Conservation (phyloP, 2,329 filamentous ascomycete species). For the Dactylonectria macrodidyma region DNA sequence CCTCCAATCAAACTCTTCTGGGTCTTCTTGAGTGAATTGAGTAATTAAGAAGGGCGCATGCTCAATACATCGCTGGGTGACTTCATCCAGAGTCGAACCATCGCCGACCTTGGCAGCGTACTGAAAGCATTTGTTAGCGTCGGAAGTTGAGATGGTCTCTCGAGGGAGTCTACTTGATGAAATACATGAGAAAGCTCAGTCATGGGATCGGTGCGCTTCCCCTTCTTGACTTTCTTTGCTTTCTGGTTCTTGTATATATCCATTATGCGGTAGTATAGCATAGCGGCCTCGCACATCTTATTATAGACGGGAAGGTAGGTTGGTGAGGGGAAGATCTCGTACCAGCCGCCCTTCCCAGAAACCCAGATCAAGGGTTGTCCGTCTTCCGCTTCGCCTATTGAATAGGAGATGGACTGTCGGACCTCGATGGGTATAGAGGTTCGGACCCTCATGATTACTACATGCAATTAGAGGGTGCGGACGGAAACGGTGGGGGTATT, state of each 20-base stretch:
- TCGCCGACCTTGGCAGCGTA: constrained; percentile 69
- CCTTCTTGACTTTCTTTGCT: constrained; percentile 49
- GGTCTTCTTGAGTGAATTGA: constrained; percentile 62
- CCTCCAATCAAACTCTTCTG: constrained; percentile 57
- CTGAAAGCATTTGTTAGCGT: constrained; percentile 46
- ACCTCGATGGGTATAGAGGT: constrained; percentile 65
- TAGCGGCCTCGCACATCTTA: constrained; percentile 74
- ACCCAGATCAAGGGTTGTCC: constrained; percentile 76
- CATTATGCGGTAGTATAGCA: constrained; percentile 74
- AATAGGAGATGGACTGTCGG: constrained; percentile 62
- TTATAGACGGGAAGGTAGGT: constrained; percentile 70
- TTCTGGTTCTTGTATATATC: constrained; percentile 65
- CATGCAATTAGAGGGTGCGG: constrained; percentile 33
- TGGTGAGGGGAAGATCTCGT: constrained; percentile 73
- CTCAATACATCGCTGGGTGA: constrained; percentile 60
- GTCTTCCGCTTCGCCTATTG: constrained; percentile 67
- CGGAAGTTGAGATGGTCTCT: background rate
- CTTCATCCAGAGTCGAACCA: constrained; percentile 66
- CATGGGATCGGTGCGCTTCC: constrained; percentile 49
- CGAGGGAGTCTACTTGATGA: constrained; percentile 46
- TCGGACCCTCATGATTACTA: constrained; percentile 53
- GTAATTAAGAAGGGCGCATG: constrained; percentile 67
- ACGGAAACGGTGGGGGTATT: background rate
- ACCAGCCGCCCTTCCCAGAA: constrained; percentile 73
- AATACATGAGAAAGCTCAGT: constrained; percentile 52